Base-by-base conservation (phyloP, 768 basidiomycete genomes). In the Pleurotus giganteus region DNA sequence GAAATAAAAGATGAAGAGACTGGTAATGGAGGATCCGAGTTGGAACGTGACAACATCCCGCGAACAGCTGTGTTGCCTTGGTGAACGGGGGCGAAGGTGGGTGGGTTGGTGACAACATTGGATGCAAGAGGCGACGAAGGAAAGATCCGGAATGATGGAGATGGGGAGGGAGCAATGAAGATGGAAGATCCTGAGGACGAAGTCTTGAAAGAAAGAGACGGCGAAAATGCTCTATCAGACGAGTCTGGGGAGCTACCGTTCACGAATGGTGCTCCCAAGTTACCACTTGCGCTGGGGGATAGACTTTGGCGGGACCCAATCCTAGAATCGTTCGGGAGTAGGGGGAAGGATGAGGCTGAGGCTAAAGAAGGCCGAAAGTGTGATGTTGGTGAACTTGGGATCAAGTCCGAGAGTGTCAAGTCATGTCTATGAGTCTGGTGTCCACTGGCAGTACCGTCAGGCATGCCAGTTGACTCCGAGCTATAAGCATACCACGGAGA, bases 171-270 rank as follows among this genome's bases (percentile, higher is more conserved):
- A 12, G 49, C 17, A n/a, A 39, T 19, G 34, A 51, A 51, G 17
- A 51, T 23, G 7, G 49, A 51, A 37, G 49, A 51, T 15, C 29
- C 34, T 28, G 49, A 51, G n/a, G 49, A 51, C 19, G 49, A 51
- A 17, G 21, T 34, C 7, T 51, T n/a, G 23, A 51, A 36, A 17
- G 49, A 51, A 37, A 15, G 19, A 17, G 49, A 51, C 19, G 49
- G 24, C 17, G 21, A 24, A 13, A 45, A 15, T 7, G 15, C 32
- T 15, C 43, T 24, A 45, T 23, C 23, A n/a, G n/a, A n/a, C n/a
- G n/a, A n/a, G n/a, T n/a, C n/a, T n/a, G n/a, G n/a, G n/a, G n/a
- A n/a, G 32, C 7, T 34, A 15, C 32, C 32, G 32, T 15, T 15
- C 32, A 34, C 15, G 15, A 15, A 34, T 15, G 15, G 7, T 7